These are phyloP conservation scores for Penicillium parvum DNA, from an alignment of 495 filamentous ascomycete genomes.

Conservation along the genomic window DNA sequence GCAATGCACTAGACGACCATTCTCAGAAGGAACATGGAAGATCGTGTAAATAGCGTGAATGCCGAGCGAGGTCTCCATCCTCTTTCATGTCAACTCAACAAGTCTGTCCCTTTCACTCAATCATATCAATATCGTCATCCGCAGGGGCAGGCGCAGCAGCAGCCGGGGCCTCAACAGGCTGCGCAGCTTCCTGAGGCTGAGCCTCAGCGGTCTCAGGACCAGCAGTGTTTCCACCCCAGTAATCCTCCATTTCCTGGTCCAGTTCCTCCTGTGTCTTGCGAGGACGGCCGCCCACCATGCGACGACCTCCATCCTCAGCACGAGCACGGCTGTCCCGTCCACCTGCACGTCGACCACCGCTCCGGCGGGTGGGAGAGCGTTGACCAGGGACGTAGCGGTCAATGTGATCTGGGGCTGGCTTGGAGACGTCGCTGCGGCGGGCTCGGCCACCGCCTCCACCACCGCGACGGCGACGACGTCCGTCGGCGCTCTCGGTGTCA, in stretches of 20 bases:
- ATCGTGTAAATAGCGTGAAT: no score
- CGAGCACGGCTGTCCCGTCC: conserved; percentile 33
- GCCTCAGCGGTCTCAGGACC: conserved; percentile 26
- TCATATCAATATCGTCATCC: conserved; percentile 59
- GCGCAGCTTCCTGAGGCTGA: conserved; percentile 6
- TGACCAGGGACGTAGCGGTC: conserved; percentile 80
- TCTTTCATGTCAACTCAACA: not conserved
- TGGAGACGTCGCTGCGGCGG: conserved; percentile 63
- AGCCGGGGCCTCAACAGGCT: conserved; percentile 20
- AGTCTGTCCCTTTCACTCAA: conserved; percentile 35
- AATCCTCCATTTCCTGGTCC: conserved; percentile 94
- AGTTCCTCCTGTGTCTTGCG: conserved; percentile 90
- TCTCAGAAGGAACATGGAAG: no score
- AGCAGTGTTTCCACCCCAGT: conserved; percentile 57
- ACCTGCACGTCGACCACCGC: conserved; percentile 45
- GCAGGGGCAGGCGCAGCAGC: conserved; percentile 22
- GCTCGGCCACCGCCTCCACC: conserved; percentile 25
- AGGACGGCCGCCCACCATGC: conserved; percentile 52
- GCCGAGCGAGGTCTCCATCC: not conserved
- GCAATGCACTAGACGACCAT: no score
- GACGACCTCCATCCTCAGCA: conserved; percentile 37
- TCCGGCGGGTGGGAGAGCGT: conserved; percentile 31
- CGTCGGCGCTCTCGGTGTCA: conserved; percentile 26
- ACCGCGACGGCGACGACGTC: conserved; percentile 35
- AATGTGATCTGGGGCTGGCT: conserved; percentile 64